phyloP scores from a whole-genome alignment of 495 filamentous ascomycete genomes.

The Xylaria telfairii region DNA sequence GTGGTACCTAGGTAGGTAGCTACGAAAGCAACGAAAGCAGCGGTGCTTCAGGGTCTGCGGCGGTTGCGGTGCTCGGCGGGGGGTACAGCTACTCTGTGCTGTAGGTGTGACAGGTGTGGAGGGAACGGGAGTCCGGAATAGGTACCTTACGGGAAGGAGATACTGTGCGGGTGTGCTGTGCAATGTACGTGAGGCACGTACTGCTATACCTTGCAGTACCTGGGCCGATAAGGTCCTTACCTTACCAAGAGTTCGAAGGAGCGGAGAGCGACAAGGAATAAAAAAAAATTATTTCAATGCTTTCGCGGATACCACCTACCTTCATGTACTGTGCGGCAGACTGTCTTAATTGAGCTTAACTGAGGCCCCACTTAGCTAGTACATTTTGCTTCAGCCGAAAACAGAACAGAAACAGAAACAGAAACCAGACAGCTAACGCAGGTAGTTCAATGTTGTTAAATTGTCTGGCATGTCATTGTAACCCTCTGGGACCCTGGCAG shows the following conservation, averaged over 20 bases:
- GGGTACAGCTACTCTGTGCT: conserved; percentile 3
- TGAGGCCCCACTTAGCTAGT: conserved; percentile 14
- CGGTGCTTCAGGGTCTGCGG: not conserved
- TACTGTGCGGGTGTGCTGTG: not conserved
- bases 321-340: too few species aligned
- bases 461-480: not conserved
- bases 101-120: not conserved
- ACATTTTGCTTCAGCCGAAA: conserved; percentile 14
- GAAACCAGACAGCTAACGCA: not conserved
- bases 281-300: conserved; percentile 22
- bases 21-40: conserved; percentile 4
- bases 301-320: not conserved
- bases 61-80: conserved; percentile 2
- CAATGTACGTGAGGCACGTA: not conserved
- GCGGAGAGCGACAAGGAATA: conserved; percentile 18
- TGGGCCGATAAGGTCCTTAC: not conserved
- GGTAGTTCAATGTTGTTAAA: not conserved
- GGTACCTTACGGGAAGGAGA: not conserved
- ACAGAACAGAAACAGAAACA: conserved; percentile 12
- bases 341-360: conserved; percentile 12
- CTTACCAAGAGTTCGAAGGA: not conserved
- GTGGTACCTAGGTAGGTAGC: too few species aligned
- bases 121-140: not conserved
- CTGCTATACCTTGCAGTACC: not conserved
- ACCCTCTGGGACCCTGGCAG: not conserved